These are phyloP conservation scores for Psilocybe cyanescens DNA, from an alignment of 768 basidiomycete genomes.

Conservation along the genomic window DNA sequence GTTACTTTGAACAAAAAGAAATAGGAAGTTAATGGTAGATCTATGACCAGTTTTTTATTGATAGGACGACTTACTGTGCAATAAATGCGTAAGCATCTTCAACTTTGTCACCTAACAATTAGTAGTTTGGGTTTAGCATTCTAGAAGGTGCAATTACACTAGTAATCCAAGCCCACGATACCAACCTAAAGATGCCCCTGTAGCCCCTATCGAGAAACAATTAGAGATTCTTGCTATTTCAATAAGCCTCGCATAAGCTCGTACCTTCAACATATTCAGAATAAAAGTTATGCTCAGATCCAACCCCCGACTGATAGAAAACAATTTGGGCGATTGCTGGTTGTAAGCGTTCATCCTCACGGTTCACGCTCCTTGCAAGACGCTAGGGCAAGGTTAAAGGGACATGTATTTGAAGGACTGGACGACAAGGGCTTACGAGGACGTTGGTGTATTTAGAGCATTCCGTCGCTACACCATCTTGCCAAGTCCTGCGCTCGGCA, in stretches of 20 bases:
- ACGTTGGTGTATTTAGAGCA: slow-evolving; percentile 60
- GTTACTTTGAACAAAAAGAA: slow-evolving; percentile 47
- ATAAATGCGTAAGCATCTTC: slow-evolving; percentile 84
- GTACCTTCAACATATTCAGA: slow-evolving; percentile 64
- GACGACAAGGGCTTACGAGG: slow-evolving; percentile 37
- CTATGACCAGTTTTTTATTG: not conserved
- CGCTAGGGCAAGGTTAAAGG: slow-evolving; percentile 37
- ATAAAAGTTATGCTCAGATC: slow-evolving; percentile 58
- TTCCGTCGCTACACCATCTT: slow-evolving; percentile 58
- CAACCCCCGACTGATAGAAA: slow-evolving; percentile 67
- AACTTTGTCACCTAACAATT: slow-evolving; percentile 62
- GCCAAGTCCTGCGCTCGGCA: slow-evolving; percentile 60
- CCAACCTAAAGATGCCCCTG: slow-evolving; percentile 64
- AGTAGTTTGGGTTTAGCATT: slow-evolving; percentile 4
- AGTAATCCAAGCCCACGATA: not conserved
- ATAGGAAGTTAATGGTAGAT: not conserved
- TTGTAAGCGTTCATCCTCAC: slow-evolving; percentile 46
- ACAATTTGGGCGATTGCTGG: slow-evolving; percentile 61
- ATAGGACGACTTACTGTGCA: slow-evolving; percentile 58
- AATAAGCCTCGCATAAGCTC: slow-evolving; percentile 9
- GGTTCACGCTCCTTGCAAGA: slow-evolving; percentile 54
- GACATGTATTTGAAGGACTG: not conserved
- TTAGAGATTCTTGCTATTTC: not conserved
- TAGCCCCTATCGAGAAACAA: slow-evolving; percentile 48
- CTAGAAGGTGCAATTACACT: not conserved